Base-by-base conservation (phyloP, 2,329 filamentous ascomycete species). In the Microcera coccophila region DNA sequence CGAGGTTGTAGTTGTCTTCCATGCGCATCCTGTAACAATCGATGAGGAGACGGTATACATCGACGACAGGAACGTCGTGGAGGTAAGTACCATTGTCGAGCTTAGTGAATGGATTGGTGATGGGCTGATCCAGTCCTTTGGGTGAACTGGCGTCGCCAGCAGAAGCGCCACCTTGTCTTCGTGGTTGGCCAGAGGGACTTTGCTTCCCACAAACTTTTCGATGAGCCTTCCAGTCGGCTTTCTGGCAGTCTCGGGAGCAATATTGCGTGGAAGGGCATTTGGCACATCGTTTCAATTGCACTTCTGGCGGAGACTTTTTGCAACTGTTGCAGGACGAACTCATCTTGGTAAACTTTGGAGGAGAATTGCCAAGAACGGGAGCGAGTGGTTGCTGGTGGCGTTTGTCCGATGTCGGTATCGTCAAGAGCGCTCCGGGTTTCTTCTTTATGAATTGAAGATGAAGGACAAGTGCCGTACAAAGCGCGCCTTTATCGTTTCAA, bases 171-270 rank as follows among this genome's bases (percentile, higher is more conserved):
- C 32, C 20, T n/a, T n/a, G n/a, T n/a, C n/a, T n/a, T n/a, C n/a
- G n/a, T n/a, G n/a, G n/a, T n/a, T n/a, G n/a, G n/a, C n/a, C n/a
- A n/a, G n/a, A n/a, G 7, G 39, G 28, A n/a, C 33, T 34, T 46
- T 56, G 46, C 46, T 56, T 61, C 35, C 49, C 54, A 57, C 73
- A 77, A 8, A 55, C 47, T 44, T 66, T 67, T 52, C 73, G 73
- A 58, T 79, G 75, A 3, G 14, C 19, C 49, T 73, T 73, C 72
- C 71, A 79, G 53, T 78, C 65, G 2, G 58, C 54, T 48, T 71
- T 74, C 55, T 79, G 71, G 60, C 76, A 79, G 26, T 70, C 66
- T 18, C 63, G 63, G 32, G 71, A 73, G 64, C 76, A 81, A 60
- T 79, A 79, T 19, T 50, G 60, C 0, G 65, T 62, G 0, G 49